A percentile compares a stretch with the other conserved stretches of the same genome.
Conservation (phyloP, 345 rosid species). For the Salix suchowensis region DNA sequence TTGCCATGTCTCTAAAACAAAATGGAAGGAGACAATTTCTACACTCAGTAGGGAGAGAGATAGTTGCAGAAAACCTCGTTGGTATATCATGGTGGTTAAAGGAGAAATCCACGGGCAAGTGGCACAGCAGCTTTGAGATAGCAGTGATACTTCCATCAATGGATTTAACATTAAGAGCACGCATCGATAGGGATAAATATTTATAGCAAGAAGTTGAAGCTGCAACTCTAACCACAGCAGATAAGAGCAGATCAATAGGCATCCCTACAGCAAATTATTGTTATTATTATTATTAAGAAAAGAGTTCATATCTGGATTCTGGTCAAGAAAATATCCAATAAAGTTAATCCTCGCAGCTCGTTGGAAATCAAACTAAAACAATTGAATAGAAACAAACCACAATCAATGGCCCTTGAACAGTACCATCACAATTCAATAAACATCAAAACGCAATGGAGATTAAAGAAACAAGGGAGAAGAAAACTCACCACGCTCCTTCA, state of each 20-base stretch:
- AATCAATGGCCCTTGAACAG: background rate
- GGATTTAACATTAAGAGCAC: conserved; percentile 20
- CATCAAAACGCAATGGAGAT: background rate
- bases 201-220: conserved; percentile 43
- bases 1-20: background rate
- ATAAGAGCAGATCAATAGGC: conserved; percentile 32
- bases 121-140: conserved; percentile 39
- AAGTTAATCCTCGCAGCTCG: no score
- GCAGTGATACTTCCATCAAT: conserved; percentile 24
- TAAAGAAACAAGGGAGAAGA: background rate
- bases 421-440: background rate
- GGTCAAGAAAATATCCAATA: no score
- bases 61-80: conserved; percentile 43
- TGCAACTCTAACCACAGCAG: conserved; percentile 46
- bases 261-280: conserved; percentile 27
- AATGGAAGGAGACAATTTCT: background rate
- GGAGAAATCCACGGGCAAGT: conserved; percentile 41
- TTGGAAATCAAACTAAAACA: background rate
- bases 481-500: conserved; percentile 45
- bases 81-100: conserved; percentile 40
- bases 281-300: no score
- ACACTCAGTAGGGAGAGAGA: background rate
- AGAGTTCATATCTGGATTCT: no score
- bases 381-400: background rate
- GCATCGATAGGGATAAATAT: conserved; percentile 9